A percentile compares a stretch with the other conserved stretches of the same genome.
phyloP scores from a whole-genome alignment of 2,329 filamentous ascomycete genomes.

The Akanthomyces dipterigenus region DNA sequence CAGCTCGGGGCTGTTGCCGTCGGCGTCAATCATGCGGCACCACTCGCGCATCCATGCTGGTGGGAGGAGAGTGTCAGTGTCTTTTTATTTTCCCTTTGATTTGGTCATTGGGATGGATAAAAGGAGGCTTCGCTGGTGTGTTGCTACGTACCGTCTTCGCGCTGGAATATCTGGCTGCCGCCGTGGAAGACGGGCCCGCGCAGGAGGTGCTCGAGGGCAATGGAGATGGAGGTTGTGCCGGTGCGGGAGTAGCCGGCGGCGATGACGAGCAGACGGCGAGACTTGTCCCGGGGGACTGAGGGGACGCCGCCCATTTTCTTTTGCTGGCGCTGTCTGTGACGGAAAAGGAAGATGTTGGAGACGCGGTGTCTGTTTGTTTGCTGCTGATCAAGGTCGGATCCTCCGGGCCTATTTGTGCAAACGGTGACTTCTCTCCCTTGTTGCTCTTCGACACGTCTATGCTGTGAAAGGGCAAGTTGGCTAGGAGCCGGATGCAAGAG shows the following conservation, averaged over 20 bases:
- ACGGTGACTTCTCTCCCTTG: too few relatives aligned
- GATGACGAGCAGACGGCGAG: slow-evolving; percentile 32
- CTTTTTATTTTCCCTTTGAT: neutral
- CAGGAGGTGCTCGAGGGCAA: slow-evolving; percentile 40
- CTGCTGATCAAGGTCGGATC: too few relatives aligned
- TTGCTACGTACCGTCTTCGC: slow-evolving; percentile 28
- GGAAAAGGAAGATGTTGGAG: neutral
- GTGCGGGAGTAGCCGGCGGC: slow-evolving; percentile 38
- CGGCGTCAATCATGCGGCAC: slow-evolving; percentile 14
- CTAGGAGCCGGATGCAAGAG: too few relatives aligned
- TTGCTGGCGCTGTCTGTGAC: neutral
- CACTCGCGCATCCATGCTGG: slow-evolving; percentile 6
- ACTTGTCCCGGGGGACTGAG: slow-evolving; percentile 26
- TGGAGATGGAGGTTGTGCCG: slow-evolving; percentile 42
- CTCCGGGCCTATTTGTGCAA: too few relatives aligned
- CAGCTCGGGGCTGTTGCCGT: slow-evolving; percentile 20
- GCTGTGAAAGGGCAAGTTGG: too few relatives aligned
- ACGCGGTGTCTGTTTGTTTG: too few relatives aligned
- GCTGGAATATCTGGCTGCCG: slow-evolving; percentile 32
- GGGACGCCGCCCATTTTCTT: slow-evolving; percentile 23
- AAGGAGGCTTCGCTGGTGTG: too few relatives aligned
- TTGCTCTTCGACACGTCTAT: too few relatives aligned
- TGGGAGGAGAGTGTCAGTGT: neutral
- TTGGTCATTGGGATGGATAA: neutral
- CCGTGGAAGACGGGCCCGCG: slow-evolving; percentile 43